A percentile compares a stretch with the other conserved stretches of the same genome.
Conservation (phyloP, 2,329 filamentous ascomycete species). For the Madurella mycetomatis region DNA sequence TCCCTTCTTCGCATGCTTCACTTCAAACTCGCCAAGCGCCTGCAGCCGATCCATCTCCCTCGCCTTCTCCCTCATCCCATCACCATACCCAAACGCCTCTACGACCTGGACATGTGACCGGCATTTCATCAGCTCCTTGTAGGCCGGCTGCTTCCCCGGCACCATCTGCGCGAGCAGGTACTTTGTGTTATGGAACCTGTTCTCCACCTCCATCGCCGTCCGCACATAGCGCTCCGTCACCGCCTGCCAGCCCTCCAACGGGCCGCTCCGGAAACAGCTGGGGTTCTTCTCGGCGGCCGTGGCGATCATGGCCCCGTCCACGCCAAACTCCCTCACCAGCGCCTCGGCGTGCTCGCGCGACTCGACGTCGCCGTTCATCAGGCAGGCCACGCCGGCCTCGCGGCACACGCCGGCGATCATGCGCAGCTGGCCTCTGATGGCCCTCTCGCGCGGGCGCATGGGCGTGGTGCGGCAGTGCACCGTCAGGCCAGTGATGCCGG, state of each 20-base stretch:
- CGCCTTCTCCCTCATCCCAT: conserved; percentile 60
- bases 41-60: conserved; percentile 60
- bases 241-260: conserved; percentile 67
- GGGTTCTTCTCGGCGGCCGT: conserved; percentile 87
- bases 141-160: conserved; percentile 67
- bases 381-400: conserved; percentile 80
- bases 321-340: conserved; percentile 74
- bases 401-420: conserved; percentile 81
- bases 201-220: conserved; percentile 70
- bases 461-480: conserved; percentile 94
- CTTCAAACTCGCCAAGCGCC: conserved; percentile 51
- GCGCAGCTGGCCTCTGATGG: conserved; percentile 76
- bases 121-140: conserved; percentile 56
- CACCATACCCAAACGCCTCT: conserved; percentile 58
- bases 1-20: conserved; percentile 15
- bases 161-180: conserved; percentile 82
- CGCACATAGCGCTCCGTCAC: conserved; percentile 73
- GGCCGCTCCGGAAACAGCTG: conserved; percentile 75
- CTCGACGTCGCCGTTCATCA: conserved; percentile 93
- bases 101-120: conserved; percentile 71
- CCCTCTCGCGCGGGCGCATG: conserved; percentile 86
- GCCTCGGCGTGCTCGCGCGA: conserved; percentile 65
- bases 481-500: conserved; percentile 87
- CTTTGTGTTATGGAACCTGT: conserved; percentile 90
- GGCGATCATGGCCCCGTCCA: conserved; percentile 96